Evolutionary conservation across 2,329 filamentous ascomycete genomes (phyloP).

Genomic region (Davidsoniella neocaledoniae): DNA sequence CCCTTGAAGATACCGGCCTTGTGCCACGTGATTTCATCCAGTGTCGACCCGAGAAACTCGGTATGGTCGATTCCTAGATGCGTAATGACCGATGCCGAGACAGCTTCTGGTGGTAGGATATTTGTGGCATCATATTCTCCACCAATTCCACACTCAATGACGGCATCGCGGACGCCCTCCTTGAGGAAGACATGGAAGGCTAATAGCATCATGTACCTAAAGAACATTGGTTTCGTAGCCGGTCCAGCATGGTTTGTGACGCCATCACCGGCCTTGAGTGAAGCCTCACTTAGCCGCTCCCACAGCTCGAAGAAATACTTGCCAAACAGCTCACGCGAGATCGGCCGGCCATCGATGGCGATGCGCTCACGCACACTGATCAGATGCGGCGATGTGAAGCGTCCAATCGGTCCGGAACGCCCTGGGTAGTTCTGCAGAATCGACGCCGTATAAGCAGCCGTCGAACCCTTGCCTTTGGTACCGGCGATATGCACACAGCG

Average conservation of each 20-base stretch:
- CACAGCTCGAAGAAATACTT: constrained; percentile 72
- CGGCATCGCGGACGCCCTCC: constrained; percentile 59
- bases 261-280: constrained; percentile 19
- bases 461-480: constrained; percentile 88
- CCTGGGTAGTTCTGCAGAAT: constrained; percentile 39
- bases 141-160: constrained; percentile 88
- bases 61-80: constrained; percentile 77
- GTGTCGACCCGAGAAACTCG: constrained; percentile 59
- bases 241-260: constrained; percentile 32
- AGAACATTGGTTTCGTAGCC: constrained; percentile 69
- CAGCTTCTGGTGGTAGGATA: constrained; percentile 45
- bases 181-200: constrained; percentile 68
- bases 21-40: constrained; percentile 76
- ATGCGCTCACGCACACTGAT: constrained; percentile 74
- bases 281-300: constrained; percentile 38
- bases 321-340: constrained; percentile 53
- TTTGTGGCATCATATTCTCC: constrained; percentile 91
- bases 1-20: constrained; percentile 76
- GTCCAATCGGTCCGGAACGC: constrained; percentile 37
- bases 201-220: constrained; percentile 78
- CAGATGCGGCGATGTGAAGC: constrained; percentile 77
- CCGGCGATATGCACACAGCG: constrained; percentile 68
- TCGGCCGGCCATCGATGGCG: constrained; percentile 51
- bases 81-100: constrained; percentile 57
- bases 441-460: constrained; percentile 65